Evolutionary conservation across 345 rosid species (phyloP).

Genomic region (Xanthoceras sorbifolium): DNA sequence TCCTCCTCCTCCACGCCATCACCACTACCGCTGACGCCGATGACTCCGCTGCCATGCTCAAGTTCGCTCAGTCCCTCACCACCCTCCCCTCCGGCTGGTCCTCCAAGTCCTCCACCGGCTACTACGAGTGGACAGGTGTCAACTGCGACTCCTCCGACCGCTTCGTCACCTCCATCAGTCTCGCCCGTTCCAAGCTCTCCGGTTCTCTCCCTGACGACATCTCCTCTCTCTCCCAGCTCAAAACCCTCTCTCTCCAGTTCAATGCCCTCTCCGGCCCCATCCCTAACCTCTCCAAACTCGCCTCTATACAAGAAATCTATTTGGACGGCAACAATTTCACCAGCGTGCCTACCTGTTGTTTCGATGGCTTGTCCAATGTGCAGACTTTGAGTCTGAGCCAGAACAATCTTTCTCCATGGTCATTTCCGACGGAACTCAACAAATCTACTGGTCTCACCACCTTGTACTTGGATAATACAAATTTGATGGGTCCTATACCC

Average conservation of each 20-base stretch:
- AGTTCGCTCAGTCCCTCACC: conserved; percentile 46
- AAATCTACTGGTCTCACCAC: conserved; percentile 42
- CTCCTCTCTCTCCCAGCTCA: conserved; percentile 57
- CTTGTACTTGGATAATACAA: conserved; percentile 47
- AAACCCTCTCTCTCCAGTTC: conserved; percentile 40
- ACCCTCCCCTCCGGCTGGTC: conserved; percentile 66
- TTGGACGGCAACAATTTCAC: conserved; percentile 59
- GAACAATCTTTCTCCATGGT: conserved; percentile 53
- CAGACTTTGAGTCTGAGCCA: conserved; percentile 47
- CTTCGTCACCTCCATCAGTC: conserved; percentile 45
- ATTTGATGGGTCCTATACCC: conserved; percentile 55
- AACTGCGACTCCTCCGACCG: conserved; percentile 43
- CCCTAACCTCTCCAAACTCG: conserved; percentile 60
- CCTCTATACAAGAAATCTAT: conserved; percentile 43
- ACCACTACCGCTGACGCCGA: conserved; percentile 36
- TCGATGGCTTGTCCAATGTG: conserved; percentile 59
- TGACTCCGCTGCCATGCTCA: conserved; percentile 51
- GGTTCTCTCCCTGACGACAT: conserved; percentile 56
- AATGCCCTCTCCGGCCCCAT: conserved; percentile 59
- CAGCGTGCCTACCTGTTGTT: conserved; percentile 50
- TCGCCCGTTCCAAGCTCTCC: conserved; percentile 36
- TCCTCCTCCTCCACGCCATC: conserved; percentile 24
- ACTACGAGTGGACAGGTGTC: conserved; percentile 64
- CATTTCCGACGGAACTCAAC: conserved; percentile 53
- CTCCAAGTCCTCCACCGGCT: conserved; percentile 26